Evolutionary conservation across 345 rosid species (phyloP).

Genomic region (Arabidopsis arenosa): DNA sequence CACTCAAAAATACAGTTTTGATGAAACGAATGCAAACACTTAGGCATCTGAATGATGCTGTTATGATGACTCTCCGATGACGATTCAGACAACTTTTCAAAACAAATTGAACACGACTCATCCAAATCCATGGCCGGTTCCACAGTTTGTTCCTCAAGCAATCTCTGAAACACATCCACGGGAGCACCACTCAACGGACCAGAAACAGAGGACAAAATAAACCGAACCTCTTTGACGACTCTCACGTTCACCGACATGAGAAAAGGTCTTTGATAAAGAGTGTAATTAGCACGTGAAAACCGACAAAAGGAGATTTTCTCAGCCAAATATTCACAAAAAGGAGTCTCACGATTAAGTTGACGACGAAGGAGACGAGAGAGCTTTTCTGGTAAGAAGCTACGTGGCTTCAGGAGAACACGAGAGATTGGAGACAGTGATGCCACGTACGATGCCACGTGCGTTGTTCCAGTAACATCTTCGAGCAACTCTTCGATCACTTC

Average conservation of each 20-base stretch:
- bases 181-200: slow-evolving; percentile 3
- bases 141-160: background rate
- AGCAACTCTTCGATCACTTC: background rate
- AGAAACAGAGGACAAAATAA: background rate
- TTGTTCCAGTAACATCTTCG: slow-evolving; percentile 11
- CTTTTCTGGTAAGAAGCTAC: background rate
- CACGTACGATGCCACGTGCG: background rate
- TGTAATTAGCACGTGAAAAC: background rate
- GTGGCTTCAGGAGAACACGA: slow-evolving; percentile 9
- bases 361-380: slow-evolving; percentile 4
- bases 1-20: background rate
- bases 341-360: background rate
- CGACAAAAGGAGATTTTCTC: background rate
- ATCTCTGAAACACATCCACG: background rate
- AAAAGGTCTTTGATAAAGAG: background rate
- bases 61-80: background rate
- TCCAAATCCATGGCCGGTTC: background rate
- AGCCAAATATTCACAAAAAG: background rate
- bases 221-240: background rate
- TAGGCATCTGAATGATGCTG: background rate
- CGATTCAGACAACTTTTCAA: background rate
- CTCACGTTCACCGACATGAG: background rate
- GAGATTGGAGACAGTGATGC: background rate
- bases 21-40: slow-evolving; percentile 9
- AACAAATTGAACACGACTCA: background rate